Conservation (phyloP, 2,329 filamentous ascomycete species). For the Apiospora malaysiana region DNA sequence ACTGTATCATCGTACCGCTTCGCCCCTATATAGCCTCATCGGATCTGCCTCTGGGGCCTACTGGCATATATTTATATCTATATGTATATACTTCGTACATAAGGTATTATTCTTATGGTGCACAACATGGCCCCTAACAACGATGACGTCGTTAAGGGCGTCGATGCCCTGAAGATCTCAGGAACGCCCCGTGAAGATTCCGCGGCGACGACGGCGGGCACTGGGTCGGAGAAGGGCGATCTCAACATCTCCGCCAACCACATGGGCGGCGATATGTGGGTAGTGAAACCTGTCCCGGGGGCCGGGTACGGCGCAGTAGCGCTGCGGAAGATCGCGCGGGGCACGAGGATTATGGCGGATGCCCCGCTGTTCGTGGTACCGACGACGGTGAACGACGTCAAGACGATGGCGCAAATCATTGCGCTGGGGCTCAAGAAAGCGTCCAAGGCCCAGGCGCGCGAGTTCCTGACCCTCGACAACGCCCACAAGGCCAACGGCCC, state of each 20-base stretch:
- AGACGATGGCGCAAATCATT: slow-evolving; percentile 28
- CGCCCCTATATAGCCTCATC: neutral
- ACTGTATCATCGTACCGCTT: neutral
- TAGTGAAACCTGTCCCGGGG: slow-evolving; percentile 18
- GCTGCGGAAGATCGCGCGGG: slow-evolving; percentile 29
- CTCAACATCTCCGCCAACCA: slow-evolving; percentile 4
- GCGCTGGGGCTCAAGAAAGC: slow-evolving; percentile 26
- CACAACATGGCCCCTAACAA: slow-evolving; percentile 3
- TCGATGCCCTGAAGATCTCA: neutral
- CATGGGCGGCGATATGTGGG: slow-evolving; percentile 18
- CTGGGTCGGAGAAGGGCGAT: neutral
- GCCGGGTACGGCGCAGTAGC: slow-evolving; percentile 36
- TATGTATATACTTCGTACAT: neutral
- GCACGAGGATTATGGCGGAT: slow-evolving; percentile 37
- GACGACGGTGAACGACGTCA: slow-evolving; percentile 28
- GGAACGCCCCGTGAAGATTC: neutral
- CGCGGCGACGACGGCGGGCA: neutral
- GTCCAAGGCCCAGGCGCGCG: slow-evolving; percentile 21
- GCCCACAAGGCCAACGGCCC: slow-evolving; percentile 28
- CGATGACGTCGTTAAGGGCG: neutral
- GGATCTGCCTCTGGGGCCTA: neutral
- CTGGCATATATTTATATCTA: neutral
- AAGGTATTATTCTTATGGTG: neutral
- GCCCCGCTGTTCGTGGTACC: slow-evolving; percentile 30
- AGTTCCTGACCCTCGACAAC: slow-evolving; percentile 19